Conservation (phyloP, 2,329 filamentous ascomycete genomes). For the Arthrobotrys conoides region DNA sequence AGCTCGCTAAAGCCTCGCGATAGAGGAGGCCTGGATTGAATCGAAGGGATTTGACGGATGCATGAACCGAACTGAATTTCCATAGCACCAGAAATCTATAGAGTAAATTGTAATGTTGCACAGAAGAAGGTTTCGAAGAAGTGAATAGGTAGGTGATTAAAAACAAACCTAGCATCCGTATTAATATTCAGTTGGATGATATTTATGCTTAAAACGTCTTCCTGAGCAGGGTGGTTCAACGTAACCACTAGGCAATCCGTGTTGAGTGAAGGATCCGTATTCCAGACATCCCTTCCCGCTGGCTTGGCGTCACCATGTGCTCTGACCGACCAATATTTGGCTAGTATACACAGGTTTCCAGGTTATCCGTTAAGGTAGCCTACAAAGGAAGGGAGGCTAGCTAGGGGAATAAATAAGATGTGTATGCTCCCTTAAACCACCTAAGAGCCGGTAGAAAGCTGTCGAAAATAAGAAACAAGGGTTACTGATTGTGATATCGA, state of each 20-base stretch:
- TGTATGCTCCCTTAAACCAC: no score
- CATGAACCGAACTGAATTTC: background rate
- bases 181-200: background rate
- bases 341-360: background rate
- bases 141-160: background rate
- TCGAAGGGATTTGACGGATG: constrained; percentile 26
- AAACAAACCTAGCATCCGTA: background rate
- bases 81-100: background rate
- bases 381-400: background rate
- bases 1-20: background rate
- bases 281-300: background rate
- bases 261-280: constrained; percentile 32
- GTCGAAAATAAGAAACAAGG: background rate
- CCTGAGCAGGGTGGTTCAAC: background rate
- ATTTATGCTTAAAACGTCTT: background rate
- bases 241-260: background rate
- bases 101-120: constrained; percentile 10
- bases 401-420: no score
- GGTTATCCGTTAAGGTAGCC: background rate
- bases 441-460: background rate
- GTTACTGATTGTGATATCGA: background rate
- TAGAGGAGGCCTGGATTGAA: constrained; percentile 27
- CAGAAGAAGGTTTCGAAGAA: background rate
- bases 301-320: background rate
- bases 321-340: background rate